A percentile compares a stretch with the other conserved stretches of the same genome.
Evolutionary conservation across 768 basidiomycete species (phyloP).

Genomic region (Pulveroboletus ravenelii): DNA sequence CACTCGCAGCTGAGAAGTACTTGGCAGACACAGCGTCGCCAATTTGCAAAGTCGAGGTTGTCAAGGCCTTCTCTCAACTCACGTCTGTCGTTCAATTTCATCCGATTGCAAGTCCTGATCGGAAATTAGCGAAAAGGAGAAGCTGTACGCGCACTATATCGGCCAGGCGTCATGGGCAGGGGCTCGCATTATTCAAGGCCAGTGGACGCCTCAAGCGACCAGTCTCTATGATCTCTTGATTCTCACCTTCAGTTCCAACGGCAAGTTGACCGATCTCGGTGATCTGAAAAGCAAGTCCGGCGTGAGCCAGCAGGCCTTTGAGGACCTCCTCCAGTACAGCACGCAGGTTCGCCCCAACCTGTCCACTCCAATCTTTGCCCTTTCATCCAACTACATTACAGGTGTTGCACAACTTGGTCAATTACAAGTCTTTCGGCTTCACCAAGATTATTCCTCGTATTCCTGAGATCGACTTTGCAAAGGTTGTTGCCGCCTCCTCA

Average conservation of each 20-base stretch:
- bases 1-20: constrained; percentile 51
- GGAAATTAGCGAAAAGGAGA: constrained; percentile 58
- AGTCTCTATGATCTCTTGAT: constrained; percentile 70
- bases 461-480: constrained; percentile 54
- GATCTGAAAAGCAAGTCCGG: constrained; percentile 50
- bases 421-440: constrained; percentile 80
- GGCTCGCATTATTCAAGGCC: constrained; percentile 75
- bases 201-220: constrained; percentile 72
- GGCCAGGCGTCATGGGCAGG: constrained; percentile 79
- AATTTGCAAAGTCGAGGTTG: constrained; percentile 65
- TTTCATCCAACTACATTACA: constrained; percentile 2
- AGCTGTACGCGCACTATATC: constrained; percentile 73
- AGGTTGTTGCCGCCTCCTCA: constrained; percentile 55
- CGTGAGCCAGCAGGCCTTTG: constrained; percentile 58
- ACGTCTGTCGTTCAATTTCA: constrained; percentile 38
- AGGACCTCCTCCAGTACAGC: constrained; percentile 66
- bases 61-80: constrained; percentile 62
- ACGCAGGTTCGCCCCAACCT: constrained; percentile 48
- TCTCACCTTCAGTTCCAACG: constrained; percentile 58
- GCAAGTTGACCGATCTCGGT: constrained; percentile 52
- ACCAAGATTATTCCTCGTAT: constrained; percentile 82
- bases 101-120: neutral
- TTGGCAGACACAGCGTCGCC: constrained; percentile 75
- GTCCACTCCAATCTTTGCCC: neutral
- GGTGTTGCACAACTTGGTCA: constrained; percentile 46